Evolutionary conservation across 768 basidiomycete genomes (phyloP), one percentile per base, ranked within the genome.

Genomic region (Tephrocybe sp.): DNA sequence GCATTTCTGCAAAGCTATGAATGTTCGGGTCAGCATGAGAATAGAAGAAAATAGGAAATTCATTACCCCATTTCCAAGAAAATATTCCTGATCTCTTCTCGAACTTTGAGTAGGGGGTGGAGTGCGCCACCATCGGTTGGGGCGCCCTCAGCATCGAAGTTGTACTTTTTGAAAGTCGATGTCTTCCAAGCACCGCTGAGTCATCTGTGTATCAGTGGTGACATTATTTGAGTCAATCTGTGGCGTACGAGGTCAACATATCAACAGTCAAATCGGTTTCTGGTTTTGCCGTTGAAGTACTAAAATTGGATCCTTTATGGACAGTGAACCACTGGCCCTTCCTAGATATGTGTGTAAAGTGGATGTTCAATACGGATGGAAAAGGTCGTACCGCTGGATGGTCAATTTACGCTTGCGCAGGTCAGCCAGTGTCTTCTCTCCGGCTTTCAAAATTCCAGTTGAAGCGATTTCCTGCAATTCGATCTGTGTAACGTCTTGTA

Each of bases 41-140:
- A 5, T 25, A 26, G 42, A 25, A 34, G 18, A 52, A 16, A 22
- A 26, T 9, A 25, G 5, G 12, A 44, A 21, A 37, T 18, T 5
- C 68, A 82, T 44, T 54, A 98, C 96, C 97, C 97, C 95, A 98
- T 98, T 68, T 99, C 97, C 59, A 99, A 79, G 79, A 99, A 99
- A 62, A 98, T 98, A 66, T 89, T 89, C 44, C 95, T 81, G 63
- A 99, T 92, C 68, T 99, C 97, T 70, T 98, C 97, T 48, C 97
- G 80, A 21, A 99, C 97, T 75, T 98, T 98, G 50, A 99, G 82
- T 27, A 99, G 77, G 13, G 97, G 97, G 68, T 98, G 97, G 25
- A 98, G 75, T 12, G 95, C 93, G 32, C 97, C 97, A 25, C 94
- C 93, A 31, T 82, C 81, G 3, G 94, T 86, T 8, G 88, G 90